A percentile compares a stretch with the other conserved stretches of the same genome.
phyloP scores from a whole-genome alignment of 495 filamentous ascomycete genomes.

The Copromyces sp. region DNA sequence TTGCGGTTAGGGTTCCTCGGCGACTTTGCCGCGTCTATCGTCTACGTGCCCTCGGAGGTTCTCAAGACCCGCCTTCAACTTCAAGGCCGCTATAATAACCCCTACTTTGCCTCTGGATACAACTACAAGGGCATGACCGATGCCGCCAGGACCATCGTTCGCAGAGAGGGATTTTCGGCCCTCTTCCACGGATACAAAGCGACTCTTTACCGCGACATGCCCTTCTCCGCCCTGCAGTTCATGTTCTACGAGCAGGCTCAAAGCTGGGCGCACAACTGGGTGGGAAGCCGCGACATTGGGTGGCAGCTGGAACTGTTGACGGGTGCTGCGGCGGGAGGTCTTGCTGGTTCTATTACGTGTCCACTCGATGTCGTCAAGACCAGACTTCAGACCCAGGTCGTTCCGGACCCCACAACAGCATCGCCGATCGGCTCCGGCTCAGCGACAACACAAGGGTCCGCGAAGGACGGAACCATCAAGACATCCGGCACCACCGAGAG shows the following conservation, averaged over 20 bases:
- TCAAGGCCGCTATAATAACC: slow-evolving; percentile 91
- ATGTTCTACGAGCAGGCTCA: slow-evolving; percentile 97
- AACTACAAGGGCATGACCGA: slow-evolving; percentile 78
- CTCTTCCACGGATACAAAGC: slow-evolving; percentile 92
- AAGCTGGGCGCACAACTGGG: slow-evolving; percentile 63
- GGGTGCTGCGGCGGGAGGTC: slow-evolving; percentile 81
- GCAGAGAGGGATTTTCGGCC: slow-evolving; percentile 69
- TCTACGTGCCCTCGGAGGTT: slow-evolving; percentile 95
- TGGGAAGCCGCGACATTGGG: slow-evolving; percentile 64
- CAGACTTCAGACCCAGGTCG: slow-evolving; percentile 88
- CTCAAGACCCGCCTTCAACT: slow-evolving; percentile 91
- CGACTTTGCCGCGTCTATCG: slow-evolving; percentile 79
- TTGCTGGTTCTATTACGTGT: slow-evolving; percentile 90
- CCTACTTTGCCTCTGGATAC: slow-evolving; percentile 82
- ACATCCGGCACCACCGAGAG: slow-evolving; percentile 4
- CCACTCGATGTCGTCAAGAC: slow-evolving; percentile 98
- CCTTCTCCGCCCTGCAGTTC: slow-evolving; percentile 92
- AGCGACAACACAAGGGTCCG: not conserved
- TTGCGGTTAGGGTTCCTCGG: slow-evolving; percentile 62
- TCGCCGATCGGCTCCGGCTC: not conserved
- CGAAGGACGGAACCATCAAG: slow-evolving; percentile 12
- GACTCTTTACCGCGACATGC: slow-evolving; percentile 87
- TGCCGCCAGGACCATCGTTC: slow-evolving; percentile 73
- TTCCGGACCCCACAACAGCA: slow-evolving; percentile 25
- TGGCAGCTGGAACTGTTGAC: slow-evolving; percentile 77